Percentiles rank a stretch among this genome's conserved stretches.
Conservation (phyloP, 2,329 filamentous ascomycete genomes). For the Rhytidhysteron rufulum region DNA sequence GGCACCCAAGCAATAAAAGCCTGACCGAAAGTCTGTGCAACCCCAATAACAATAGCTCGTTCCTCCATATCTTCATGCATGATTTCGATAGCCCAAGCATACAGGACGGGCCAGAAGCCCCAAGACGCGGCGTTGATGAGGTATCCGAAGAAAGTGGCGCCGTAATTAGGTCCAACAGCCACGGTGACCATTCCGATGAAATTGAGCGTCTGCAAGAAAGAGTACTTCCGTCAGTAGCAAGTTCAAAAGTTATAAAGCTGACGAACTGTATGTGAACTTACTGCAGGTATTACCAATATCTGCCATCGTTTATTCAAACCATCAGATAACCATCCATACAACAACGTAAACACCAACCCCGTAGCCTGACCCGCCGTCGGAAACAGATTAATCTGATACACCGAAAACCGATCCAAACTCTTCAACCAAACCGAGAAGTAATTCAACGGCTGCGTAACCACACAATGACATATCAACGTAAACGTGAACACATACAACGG, state of each 20-base stretch:
- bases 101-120: conserved; percentile 12
- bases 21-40: conserved; percentile 44
- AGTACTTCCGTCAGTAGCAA: not conserved
- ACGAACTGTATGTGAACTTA: too few species aligned
- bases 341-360: conserved; percentile 9
- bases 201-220: conserved; percentile 3
- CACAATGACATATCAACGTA: conserved; percentile 10
- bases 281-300: conserved; percentile 12
- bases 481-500: conserved; percentile 12
- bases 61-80: conserved; percentile 43
- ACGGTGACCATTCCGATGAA: conserved; percentile 13
- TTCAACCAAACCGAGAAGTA: conserved; percentile 13
- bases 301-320: conserved; percentile 10
- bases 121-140: conserved; percentile 12
- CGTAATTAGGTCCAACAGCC: conserved; percentile 11
- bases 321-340: conserved; percentile 11
- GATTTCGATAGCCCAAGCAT: conserved; percentile 45
- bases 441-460: conserved; percentile 12
- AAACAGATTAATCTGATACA: conserved; percentile 15
- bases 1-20: conserved; percentile 44
- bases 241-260: not conserved
- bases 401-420: conserved; percentile 9
- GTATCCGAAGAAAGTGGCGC: conserved; percentile 12
- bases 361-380: conserved; percentile 10
- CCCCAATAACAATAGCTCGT: conserved; percentile 41